A percentile compares a stretch with the other conserved stretches of the same genome.
Evolutionary conservation across 2,329 filamentous ascomycete genomes (phyloP).

Genomic region (Botryotinia calthae): DNA sequence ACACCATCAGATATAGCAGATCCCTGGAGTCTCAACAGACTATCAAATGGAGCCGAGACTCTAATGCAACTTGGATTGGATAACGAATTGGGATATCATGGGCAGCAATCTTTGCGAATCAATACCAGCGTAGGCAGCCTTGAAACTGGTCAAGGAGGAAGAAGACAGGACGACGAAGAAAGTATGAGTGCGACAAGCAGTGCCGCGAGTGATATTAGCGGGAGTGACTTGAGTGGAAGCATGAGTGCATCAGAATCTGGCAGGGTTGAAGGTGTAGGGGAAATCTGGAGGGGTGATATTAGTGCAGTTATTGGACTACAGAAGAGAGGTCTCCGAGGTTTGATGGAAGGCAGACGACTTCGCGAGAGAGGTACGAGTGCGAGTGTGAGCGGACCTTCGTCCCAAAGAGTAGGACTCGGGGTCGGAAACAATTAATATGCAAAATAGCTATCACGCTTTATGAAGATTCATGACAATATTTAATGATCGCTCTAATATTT

Average conservation of each 20-base stretch:
- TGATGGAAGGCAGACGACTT: slow-evolving; percentile 92
- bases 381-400: slow-evolving; percentile 39
- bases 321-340: slow-evolving; percentile 82
- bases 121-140: slow-evolving; percentile 48
- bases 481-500: slow-evolving; percentile 17
- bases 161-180: slow-evolving; percentile 40
- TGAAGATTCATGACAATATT: slow-evolving; percentile 22
- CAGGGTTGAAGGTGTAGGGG: slow-evolving; percentile 46
- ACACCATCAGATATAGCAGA: slow-evolving; percentile 43
- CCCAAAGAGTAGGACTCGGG: slow-evolving; percentile 50
- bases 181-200: slow-evolving; percentile 36
- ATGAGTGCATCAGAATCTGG: slow-evolving; percentile 43
- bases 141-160: slow-evolving; percentile 33
- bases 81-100: slow-evolving; percentile 25
- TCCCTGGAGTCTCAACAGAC: slow-evolving; percentile 46
- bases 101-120: slow-evolving; percentile 44
- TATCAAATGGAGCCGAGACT: slow-evolving; percentile 19
- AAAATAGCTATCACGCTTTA: slow-evolving; percentile 16
- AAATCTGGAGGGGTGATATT: slow-evolving; percentile 77
- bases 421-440: slow-evolving; percentile 42
- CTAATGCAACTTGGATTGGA: slow-evolving; percentile 27
- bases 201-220: slow-evolving; percentile 33
- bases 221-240: slow-evolving; percentile 33
- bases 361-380: slow-evolving; percentile 62
- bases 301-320: slow-evolving; percentile 93